Percentiles rank a stretch among this genome's conserved stretches.
Evolutionary conservation across 352 stramenopile species (phyloP).

Genomic region (Globisporangium cylindrosporum): DNA sequence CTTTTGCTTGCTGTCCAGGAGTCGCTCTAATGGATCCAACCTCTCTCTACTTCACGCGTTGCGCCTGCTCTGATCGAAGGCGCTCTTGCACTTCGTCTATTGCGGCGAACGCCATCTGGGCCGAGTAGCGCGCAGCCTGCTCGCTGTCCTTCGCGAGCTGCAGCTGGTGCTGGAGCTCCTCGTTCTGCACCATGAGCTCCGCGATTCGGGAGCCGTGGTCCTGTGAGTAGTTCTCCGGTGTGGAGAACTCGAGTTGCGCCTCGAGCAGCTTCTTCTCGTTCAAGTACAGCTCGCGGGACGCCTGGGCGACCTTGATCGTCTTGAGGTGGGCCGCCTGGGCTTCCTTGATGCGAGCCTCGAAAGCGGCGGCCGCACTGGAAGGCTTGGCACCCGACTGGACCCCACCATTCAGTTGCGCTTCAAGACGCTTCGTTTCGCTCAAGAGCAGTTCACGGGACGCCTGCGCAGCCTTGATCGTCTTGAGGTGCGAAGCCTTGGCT

Average conservation of each 20-base stretch:
- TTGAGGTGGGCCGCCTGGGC: constrained; percentile 9
- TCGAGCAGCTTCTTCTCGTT: constrained; percentile 2
- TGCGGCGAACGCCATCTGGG: constrained; percentile 67
- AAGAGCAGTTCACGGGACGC: constrained; percentile 3
- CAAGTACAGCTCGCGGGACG: constrained; percentile 2
- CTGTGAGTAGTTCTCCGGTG: neutral
- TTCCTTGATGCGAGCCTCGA: neutral
- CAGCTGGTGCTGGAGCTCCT: constrained; percentile 40
- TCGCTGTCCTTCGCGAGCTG: constrained; percentile 63
- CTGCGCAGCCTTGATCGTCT: constrained; percentile 10
- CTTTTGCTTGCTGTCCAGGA: neutral
- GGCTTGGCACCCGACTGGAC: neutral
- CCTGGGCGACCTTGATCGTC: constrained; percentile 6
- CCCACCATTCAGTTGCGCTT: constrained; percentile 8
- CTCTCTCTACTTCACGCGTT: constrained; percentile 16
- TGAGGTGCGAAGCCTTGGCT: neutral
- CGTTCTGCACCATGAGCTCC: constrained; percentile 24
- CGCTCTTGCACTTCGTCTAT: constrained; percentile 57
- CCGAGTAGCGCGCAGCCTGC: constrained; percentile 64
- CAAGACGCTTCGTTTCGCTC: constrained; percentile 8
- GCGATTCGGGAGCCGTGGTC: neutral
- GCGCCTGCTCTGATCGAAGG: constrained; percentile 37
- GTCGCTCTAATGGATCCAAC: neutral
- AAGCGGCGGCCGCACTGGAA: neutral
- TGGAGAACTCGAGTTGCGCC: neutral